Base-by-base conservation (phyloP, 2,329 filamentous ascomycete species). In the Ascochyta clinopodiicola region DNA sequence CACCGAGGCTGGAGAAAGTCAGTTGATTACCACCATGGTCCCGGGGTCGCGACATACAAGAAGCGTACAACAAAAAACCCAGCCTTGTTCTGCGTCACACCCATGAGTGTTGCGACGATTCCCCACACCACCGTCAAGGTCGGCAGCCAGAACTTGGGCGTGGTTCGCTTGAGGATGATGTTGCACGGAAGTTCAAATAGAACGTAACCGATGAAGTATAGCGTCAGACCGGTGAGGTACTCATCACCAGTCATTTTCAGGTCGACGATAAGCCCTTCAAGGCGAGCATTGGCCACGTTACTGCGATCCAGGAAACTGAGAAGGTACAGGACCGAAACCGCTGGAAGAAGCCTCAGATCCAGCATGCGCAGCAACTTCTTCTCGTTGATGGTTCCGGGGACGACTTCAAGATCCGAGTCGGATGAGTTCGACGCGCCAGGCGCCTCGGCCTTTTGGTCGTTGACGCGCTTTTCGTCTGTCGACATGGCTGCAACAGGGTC, bases 161-260 rank as follows among this genome's bases (percentile, higher is more conserved):
- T 86, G 0, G 85, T 87, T 0, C 81, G 76, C 63, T 88, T 88
- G 17, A 87, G 78, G 12, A 53, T 39, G 12, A 57, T 57, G n/a
- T 57, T 57, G 21, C 54, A 57, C 2, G 52, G 52, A 6, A 88
- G 79, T 60, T 82, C 80, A 52, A 82, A 78, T 2, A 79, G 57
- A 8, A 80, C 78, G 55, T 82, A 82, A 4, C 77, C 77, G 51
- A 81, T 75, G 65, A 90, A 90, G 70, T 88, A 90, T 0, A 90
- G 70, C 0, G 87, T 89, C 36, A 90, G 67, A 1, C 86, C 85
- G 0, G 84, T 87, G 1, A 89, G 77, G 53, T 90, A 90, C 61
- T 88, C 80, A 51, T 75, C 73, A 0, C 72, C 73, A 1, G 73
- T 75, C 69, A 78, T 73, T 0, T 60, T 19, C 4, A 74, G 47